These are phyloP conservation scores for Paramecium tetraurelia DNA, from an alignment of 73 alveolate genomes.

Conservation along the genomic window DNA sequence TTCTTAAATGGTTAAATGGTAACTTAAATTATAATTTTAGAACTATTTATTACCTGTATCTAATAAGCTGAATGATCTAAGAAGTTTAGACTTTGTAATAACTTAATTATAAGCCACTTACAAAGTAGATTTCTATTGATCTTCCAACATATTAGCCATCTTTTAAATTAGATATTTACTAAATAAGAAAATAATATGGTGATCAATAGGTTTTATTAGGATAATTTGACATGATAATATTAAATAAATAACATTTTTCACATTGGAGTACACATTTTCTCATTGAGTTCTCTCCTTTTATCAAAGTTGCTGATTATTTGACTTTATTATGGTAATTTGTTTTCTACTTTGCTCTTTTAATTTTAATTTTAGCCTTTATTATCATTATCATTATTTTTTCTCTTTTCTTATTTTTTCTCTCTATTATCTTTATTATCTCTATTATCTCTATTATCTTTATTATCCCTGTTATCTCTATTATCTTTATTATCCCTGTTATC, in stretches of 20 bases:
- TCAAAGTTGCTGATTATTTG: background rate
- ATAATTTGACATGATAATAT: background rate
- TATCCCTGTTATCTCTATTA: background rate
- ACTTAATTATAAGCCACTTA: too few relatives aligned
- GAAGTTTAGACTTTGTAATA: too few relatives aligned
- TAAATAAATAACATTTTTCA: background rate
- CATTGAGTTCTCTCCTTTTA: background rate
- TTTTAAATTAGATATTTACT: too few relatives aligned
- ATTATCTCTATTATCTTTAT: background rate
- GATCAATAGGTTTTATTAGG: background rate
- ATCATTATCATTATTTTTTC: background rate
- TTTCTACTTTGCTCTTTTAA: background rate
- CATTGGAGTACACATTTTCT: background rate
- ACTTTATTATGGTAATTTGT: background rate
- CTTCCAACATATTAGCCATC: background rate
- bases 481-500: constrained; percentile 3
- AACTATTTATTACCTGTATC: too few relatives aligned
- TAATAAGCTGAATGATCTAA: too few relatives aligned
- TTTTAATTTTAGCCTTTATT: background rate
- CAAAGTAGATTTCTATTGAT: too few relatives aligned
- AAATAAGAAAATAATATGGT: too few relatives aligned
- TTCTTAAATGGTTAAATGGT: too few relatives aligned
- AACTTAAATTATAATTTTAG: too few relatives aligned
- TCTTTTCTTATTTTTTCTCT: background rate
- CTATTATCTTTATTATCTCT: background rate